Conservation (phyloP, 129 eudicot species). For the Escallonia herrerae region DNA sequence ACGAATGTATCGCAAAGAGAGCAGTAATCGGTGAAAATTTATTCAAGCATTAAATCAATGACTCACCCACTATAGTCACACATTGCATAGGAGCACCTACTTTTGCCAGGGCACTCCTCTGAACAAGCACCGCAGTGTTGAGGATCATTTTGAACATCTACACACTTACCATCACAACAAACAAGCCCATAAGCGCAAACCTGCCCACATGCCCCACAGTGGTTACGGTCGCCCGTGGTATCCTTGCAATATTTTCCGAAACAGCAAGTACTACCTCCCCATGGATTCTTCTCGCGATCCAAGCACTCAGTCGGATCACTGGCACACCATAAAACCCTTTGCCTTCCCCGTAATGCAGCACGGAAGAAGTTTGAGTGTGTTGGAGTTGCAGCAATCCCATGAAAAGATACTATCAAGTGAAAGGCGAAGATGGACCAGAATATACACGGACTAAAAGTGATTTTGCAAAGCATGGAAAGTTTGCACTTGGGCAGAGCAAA, state of each 20-base stretch:
- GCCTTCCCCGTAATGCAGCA: conserved; percentile 29
- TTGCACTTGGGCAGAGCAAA: conserved; percentile 7
- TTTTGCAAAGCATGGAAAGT: conserved; percentile 24
- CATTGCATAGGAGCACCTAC: conserved; percentile 37
- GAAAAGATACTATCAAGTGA: conserved; percentile 18
- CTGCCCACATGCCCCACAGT: conserved; percentile 45
- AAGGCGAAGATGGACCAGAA: conserved; percentile 5
- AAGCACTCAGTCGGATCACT: conserved; percentile 31
- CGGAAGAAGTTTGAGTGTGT: conserved; percentile 48
- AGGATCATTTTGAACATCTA: conserved; percentile 35
- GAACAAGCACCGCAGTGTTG: conserved; percentile 48
- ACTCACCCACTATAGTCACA: conserved; percentile 32
- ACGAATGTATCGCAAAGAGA: no score
- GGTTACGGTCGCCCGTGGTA: conserved; percentile 23
- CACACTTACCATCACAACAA: conserved; percentile 49
- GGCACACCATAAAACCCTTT: conserved; percentile 29
- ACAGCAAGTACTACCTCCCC: conserved; percentile 51
- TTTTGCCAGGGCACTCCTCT: conserved; percentile 29
- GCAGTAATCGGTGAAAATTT: no score
- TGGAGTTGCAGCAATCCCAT: conserved; percentile 14
- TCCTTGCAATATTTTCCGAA: conserved; percentile 39
- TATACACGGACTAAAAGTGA: background rate
- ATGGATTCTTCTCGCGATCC: conserved; percentile 38
- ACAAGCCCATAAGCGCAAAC: conserved; percentile 32
- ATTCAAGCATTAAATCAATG: no score